phyloP scores from a whole-genome alignment of 306 rosid genomes.

The Sophora flavescens region DNA sequence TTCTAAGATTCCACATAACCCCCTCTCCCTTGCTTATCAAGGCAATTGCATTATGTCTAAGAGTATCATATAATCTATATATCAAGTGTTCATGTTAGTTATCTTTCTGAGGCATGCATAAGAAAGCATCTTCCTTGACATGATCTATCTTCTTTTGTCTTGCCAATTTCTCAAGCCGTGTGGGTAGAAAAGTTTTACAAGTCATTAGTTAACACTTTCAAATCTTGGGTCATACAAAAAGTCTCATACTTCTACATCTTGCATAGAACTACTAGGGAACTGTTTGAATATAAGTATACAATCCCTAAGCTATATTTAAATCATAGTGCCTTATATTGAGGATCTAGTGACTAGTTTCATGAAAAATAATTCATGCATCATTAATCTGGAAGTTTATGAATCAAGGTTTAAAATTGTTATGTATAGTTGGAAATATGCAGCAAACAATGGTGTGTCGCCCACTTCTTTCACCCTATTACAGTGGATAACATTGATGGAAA shows the following conservation, averaged over 20 bases:
- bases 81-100: neutral
- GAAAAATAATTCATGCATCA: slow-evolving; percentile 25
- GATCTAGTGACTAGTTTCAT: slow-evolving; percentile 21
- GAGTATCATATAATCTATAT: no score
- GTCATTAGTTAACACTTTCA: no score
- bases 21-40: neutral
- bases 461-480: no score
- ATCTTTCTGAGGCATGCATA: neutral
- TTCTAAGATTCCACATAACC: neutral
- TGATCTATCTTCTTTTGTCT: neutral
- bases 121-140: neutral
- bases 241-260: neutral
- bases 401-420: neutral
- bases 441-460: no score
- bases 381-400: slow-evolving; percentile 14
- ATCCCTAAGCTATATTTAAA: neutral
- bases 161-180: neutral
- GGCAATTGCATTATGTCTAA: neutral
- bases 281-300: neutral
- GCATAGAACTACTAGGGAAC: neutral
- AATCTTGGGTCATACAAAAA: neutral
- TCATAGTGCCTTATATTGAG: neutral
- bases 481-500: no score
- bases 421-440: no score
- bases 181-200: no score